phyloP scores from a whole-genome alignment of 2,329 filamentous ascomycete species.

The Zasmidium cellare region DNA sequence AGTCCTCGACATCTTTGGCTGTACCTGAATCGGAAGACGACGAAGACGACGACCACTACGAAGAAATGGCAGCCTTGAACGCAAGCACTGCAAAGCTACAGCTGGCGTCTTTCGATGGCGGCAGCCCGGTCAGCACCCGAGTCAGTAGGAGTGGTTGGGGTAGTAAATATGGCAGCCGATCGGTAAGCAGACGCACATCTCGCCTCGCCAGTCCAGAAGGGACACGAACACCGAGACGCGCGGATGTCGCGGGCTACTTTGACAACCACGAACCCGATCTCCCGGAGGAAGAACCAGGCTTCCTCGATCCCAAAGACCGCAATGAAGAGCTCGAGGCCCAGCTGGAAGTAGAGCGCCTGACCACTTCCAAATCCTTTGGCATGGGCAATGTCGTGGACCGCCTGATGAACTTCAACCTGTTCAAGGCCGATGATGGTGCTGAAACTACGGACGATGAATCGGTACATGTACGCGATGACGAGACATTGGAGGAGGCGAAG shows the following conservation, averaged over 20 bases:
- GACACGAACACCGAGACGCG: conserved; percentile 34
- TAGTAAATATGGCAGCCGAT: conserved; percentile 37
- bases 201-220: conserved; percentile 41
- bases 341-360: conserved; percentile 53
- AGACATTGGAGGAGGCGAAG: conserved; percentile 32
- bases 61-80: conserved; percentile 33
- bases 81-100: conserved; percentile 25
- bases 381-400: conserved; percentile 59
- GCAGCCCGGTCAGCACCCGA: conserved; percentile 20
- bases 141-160: conserved; percentile 32
- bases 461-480: conserved; percentile 22
- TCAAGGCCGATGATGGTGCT: conserved; percentile 54
- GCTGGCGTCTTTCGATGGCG: conserved; percentile 16
- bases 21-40: conserved; percentile 34
- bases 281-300: conserved; percentile 46
- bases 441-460: conserved; percentile 37
- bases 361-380: conserved; percentile 52
- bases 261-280: conserved; percentile 20
- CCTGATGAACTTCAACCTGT: conserved; percentile 59
- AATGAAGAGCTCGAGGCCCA: conserved; percentile 42
- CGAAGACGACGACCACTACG: conserved; percentile 34
- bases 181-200: conserved; percentile 41
- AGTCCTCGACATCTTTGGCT: conserved; percentile 49
- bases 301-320: conserved; percentile 43
- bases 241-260: conserved; percentile 30